Conservation (phyloP, 495 filamentous ascomycete species). For the Astrocystis sublimbata region DNA sequence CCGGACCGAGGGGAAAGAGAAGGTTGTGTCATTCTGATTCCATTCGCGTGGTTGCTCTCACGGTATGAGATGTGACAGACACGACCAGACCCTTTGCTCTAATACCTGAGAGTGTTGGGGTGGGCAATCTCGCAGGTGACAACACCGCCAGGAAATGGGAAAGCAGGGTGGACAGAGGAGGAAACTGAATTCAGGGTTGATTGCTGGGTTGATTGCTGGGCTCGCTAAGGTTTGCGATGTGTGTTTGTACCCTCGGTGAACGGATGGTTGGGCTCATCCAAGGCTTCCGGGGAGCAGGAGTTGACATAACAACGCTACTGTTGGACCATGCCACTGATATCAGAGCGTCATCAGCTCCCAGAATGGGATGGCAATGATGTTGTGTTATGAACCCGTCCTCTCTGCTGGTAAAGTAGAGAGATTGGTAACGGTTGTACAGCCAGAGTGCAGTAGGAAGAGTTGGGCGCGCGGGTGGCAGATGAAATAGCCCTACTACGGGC, state of each 20-base stretch:
- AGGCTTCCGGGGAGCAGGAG: not conserved
- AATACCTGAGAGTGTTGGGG: not conserved
- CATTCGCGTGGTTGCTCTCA: not conserved
- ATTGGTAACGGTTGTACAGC: not conserved
- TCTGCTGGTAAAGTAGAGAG: not conserved
- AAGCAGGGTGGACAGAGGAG: not conserved
- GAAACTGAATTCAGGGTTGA: not conserved
- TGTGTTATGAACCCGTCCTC: not conserved
- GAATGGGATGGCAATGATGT: not conserved
- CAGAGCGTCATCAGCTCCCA: not conserved
- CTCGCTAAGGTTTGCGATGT: no score
- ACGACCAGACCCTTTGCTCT: not conserved
- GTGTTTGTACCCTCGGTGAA: not conserved
- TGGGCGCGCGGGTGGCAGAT: not conserved
- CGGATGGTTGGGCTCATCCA: not conserved
- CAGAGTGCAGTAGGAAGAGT: not conserved
- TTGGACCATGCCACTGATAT: not conserved
- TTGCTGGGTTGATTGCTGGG: not conserved
- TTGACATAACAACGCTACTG: not conserved
- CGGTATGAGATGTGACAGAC: not conserved
- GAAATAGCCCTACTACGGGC: not conserved
- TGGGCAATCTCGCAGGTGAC: no score
- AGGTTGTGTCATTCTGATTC: not conserved
- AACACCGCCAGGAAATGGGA: no score
- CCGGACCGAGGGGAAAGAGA: not conserved